Conservation (phyloP, 2,329 filamentous ascomycete genomes). For the Claviceps maximensis region DNA sequence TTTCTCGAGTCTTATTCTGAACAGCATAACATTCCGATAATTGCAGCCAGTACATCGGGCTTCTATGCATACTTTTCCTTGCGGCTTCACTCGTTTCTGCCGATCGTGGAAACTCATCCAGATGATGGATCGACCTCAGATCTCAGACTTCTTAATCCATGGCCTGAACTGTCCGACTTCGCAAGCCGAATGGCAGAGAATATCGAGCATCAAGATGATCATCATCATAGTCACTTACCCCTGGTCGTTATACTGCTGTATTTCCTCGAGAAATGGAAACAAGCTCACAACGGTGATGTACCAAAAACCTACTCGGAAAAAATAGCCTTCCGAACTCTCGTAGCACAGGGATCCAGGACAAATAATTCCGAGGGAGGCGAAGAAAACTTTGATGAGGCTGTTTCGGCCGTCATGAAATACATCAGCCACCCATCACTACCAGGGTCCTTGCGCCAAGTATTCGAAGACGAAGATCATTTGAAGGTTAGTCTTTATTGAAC, state of each 20-base stretch:
- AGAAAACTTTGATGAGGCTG: constrained; percentile 94
- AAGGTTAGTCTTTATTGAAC: constrained; percentile 33
- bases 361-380: constrained; percentile 75
- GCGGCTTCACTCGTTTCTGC: constrained; percentile 63
- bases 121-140: constrained; percentile 76
- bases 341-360: constrained; percentile 54
- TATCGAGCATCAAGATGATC: constrained; percentile 56
- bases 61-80: constrained; percentile 88
- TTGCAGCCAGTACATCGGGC: constrained; percentile 78
- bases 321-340: constrained; percentile 59
- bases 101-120: constrained; percentile 91
- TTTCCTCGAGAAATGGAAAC: constrained; percentile 72
- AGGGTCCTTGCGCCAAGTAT: constrained; percentile 60
- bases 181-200: constrained; percentile 51
- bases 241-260: constrained; percentile 74
- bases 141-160: constrained; percentile 70
- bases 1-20: constrained; percentile 34
- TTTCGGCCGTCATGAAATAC: constrained; percentile 77
- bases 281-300: constrained; percentile 48
- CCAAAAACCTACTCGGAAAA: constrained; percentile 78
- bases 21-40: constrained; percentile 53
- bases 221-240: constrained; percentile 84
- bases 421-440: constrained; percentile 56
- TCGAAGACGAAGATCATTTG: constrained; percentile 46
- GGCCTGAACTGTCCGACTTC: constrained; percentile 66